A percentile compares a stretch with the other conserved stretches of the same genome.
Conservation (phyloP, 768 basidiomycete genomes). For the Stropharia rugosoannulata region DNA sequence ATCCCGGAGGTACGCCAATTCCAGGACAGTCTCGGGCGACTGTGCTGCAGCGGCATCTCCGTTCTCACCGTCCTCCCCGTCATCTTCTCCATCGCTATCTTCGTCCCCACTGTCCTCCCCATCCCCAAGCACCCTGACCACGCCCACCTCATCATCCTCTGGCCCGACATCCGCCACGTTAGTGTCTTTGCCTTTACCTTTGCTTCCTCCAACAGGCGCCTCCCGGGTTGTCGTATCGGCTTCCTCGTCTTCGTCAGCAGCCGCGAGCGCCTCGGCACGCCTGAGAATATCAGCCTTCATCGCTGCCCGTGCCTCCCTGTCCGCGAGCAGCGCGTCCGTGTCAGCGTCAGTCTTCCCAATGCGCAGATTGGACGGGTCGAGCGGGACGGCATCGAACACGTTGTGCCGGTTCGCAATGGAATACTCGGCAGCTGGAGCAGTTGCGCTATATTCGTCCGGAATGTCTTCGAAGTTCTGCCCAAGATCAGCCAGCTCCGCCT, state of each 20-base stretch:
- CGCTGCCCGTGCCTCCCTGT: constrained; percentile 60
- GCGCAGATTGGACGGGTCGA: constrained; percentile 61
- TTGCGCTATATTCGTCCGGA: not conserved
- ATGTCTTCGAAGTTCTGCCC: not conserved
- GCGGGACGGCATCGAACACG: constrained; percentile 68
- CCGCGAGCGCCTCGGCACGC: constrained; percentile 64
- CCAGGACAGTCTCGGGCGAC: constrained; percentile 63
- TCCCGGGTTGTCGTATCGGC: constrained; percentile 1
- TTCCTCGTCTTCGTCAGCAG: constrained; percentile 49
- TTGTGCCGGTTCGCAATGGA: constrained; percentile 56
- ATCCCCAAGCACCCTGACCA: constrained; percentile 55
- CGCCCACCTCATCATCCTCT: constrained; percentile 28
- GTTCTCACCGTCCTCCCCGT: constrained; percentile 29
- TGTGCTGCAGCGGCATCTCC: not conserved
- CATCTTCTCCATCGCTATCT: constrained; percentile 35
- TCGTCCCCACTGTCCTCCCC: constrained; percentile 51
- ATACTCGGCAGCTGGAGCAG: constrained; percentile 6
- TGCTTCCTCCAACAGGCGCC: constrained; percentile 13
- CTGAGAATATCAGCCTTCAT: constrained; percentile 86
- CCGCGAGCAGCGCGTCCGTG: constrained; percentile 47
- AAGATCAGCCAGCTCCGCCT: constrained; percentile 23
- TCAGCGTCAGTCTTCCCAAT: constrained; percentile 61
- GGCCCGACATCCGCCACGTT: constrained; percentile 47
- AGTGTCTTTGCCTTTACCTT: constrained; percentile 27
- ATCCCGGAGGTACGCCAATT: constrained; percentile 74